phyloP scores from a whole-genome alignment of 495 filamentous ascomycete genomes.

The Penicillium bovifimosum region DNA sequence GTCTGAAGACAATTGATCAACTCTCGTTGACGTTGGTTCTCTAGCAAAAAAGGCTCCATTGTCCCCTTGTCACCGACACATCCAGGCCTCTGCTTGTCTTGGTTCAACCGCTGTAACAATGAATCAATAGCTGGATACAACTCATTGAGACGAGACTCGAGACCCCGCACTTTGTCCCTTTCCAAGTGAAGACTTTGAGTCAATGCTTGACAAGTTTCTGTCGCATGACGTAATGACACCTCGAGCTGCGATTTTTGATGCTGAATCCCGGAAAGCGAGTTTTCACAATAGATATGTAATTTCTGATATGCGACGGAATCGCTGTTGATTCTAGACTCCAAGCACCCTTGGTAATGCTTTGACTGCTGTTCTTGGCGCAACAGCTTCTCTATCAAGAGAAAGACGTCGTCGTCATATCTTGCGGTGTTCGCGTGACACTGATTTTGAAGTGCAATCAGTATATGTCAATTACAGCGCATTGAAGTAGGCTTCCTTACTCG shows the following conservation, averaged over 20 bases:
- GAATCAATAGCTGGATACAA: background rate
- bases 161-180: constrained; percentile 2
- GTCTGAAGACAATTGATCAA: background rate
- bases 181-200: constrained; percentile 1
- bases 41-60: background rate
- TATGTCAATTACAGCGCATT: too few species aligned
- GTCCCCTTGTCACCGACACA: background rate
- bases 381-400: constrained; percentile 1
- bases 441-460: background rate
- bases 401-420: background rate
- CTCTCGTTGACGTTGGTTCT: background rate
- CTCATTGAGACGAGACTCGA: constrained; percentile 2
- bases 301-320: constrained; percentile 2
- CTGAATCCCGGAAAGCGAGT: background rate
- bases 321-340: background rate
- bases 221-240: background rate
- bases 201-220: background rate
- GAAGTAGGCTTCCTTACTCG: background rate
- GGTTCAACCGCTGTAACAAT: background rate
- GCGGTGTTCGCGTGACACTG: background rate
- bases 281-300: background rate
- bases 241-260: constrained; percentile 2
- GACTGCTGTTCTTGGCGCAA: constrained; percentile 3
- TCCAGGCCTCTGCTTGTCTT: background rate
- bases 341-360: background rate